phyloP scores from a whole-genome alignment of 768 basidiomycete genomes.

The Lactarius deliciosus region DNA sequence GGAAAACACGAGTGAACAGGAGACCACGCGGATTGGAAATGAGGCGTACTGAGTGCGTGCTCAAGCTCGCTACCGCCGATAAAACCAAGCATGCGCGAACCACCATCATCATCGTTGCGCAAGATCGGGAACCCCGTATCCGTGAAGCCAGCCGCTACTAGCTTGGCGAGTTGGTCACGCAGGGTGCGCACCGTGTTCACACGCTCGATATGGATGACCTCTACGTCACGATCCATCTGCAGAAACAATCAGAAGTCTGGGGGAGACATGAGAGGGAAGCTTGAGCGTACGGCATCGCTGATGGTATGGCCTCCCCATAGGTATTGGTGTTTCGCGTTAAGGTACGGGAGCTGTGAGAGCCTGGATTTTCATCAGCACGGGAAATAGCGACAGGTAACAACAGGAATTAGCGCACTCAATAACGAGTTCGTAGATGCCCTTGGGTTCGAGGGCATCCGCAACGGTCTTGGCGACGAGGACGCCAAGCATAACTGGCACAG shows the following conservation, averaged over 20 bases:
- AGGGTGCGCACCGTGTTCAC: constrained; percentile 78
- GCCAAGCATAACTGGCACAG: constrained; percentile 83
- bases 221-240: constrained; percentile 66
- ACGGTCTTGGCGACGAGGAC: constrained; percentile 90
- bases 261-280: constrained; percentile 12
- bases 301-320: constrained; percentile 79
- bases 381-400: not conserved
- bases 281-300: constrained; percentile 66
- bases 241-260: constrained; percentile 16
- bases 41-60: constrained; percentile 74
- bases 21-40: not conserved
- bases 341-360: constrained; percentile 84
- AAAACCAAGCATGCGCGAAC: constrained; percentile 78
- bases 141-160: constrained; percentile 60
- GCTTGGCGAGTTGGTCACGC: constrained; percentile 61
- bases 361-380: constrained; percentile 35
- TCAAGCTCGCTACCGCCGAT: constrained; percentile 92
- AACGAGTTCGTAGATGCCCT: constrained; percentile 96
- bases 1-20: not conserved
- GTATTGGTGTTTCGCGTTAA: constrained; percentile 89
- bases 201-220: constrained; percentile 68
- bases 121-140: constrained; percentile 89
- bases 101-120: constrained; percentile 46
- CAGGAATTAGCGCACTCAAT: constrained; percentile 58
- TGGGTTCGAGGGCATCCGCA: constrained; percentile 84